These are phyloP conservation scores for Phytophthora pini DNA, from an alignment of 352 stramenopile genomes.

Conservation along the genomic window DNA sequence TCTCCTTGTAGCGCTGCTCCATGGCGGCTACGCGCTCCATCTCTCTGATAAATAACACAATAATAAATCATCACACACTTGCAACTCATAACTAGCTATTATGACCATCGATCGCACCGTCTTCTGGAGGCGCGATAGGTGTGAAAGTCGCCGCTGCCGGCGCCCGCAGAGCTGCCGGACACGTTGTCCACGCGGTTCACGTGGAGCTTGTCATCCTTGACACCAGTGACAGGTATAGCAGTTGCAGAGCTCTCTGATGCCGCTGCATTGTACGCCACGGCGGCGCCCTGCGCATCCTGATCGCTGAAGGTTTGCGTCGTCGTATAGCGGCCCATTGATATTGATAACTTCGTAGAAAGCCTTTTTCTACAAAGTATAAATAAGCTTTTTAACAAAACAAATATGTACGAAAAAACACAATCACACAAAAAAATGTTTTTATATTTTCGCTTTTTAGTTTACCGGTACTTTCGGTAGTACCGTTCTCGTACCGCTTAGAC, in stretches of 20 bases:
- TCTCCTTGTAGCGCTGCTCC: slow-evolving; percentile 81
- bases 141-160: slow-evolving; percentile 97
- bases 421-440: neutral
- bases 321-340: slow-evolving; percentile 74
- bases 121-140: slow-evolving; percentile 95
- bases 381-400: no score
- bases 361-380: no score
- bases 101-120: slow-evolving; percentile 40
- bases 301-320: slow-evolving; percentile 87
- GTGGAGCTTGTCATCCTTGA: slow-evolving; percentile 43
- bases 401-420: no score
- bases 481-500: neutral
- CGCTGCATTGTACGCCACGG: slow-evolving; percentile 56
- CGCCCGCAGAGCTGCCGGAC: slow-evolving; percentile 93
- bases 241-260: neutral
- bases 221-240: slow-evolving; percentile 8
- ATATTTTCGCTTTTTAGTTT: neutral
- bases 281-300: slow-evolving; percentile 75
- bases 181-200: slow-evolving; percentile 94
- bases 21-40: slow-evolving; percentile 92
- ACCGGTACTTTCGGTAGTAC: neutral
- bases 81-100: neutral
- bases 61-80: neutral
- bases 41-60: slow-evolving; percentile 58
- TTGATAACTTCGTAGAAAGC: neutral